Evolutionary conservation across 768 basidiomycete genomes (phyloP).

Genomic region (Lactarius indigo): DNA sequence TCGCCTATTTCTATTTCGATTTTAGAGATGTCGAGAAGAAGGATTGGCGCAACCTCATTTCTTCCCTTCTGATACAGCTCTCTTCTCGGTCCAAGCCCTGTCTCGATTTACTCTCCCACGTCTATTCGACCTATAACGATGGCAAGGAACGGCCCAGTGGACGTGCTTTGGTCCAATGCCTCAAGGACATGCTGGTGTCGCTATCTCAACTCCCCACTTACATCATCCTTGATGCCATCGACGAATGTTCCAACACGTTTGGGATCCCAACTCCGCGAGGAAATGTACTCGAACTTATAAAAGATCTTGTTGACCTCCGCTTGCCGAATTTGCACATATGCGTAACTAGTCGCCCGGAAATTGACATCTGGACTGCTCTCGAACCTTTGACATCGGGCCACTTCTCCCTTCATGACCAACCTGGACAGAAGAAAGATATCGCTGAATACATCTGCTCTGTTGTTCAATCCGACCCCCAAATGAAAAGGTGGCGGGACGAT

Average conservation of each 20-base stretch:
- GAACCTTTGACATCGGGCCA: not conserved
- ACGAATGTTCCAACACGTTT: not conserved
- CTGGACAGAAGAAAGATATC: not conserved
- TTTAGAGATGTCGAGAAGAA: not conserved
- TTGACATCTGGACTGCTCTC: not conserved
- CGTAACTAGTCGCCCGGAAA: not conserved
- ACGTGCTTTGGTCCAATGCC: not conserved
- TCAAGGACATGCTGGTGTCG: not conserved
- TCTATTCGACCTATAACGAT: not conserved
- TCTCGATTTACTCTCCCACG: not conserved
- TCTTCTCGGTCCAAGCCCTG: not conserved
- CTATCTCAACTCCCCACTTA: not conserved
- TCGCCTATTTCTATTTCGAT: not conserved
- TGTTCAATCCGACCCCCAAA: not conserved
- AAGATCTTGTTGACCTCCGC: not conserved
- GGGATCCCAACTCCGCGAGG: not conserved
- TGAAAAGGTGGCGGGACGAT: not conserved
- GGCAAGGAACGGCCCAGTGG: not conserved
- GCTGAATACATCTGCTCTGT: not conserved
- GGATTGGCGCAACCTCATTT: not conserved
- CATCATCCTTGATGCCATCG: not conserved
- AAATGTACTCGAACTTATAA: not conserved
- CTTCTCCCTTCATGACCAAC: not conserved
- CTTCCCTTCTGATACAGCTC: not conserved
- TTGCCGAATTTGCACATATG: not conserved